A percentile compares a stretch with the other conserved stretches of the same genome.
Evolutionary conservation across 768 basidiomycete genomes (phyloP).

Genomic region (Galerina marginata): DNA sequence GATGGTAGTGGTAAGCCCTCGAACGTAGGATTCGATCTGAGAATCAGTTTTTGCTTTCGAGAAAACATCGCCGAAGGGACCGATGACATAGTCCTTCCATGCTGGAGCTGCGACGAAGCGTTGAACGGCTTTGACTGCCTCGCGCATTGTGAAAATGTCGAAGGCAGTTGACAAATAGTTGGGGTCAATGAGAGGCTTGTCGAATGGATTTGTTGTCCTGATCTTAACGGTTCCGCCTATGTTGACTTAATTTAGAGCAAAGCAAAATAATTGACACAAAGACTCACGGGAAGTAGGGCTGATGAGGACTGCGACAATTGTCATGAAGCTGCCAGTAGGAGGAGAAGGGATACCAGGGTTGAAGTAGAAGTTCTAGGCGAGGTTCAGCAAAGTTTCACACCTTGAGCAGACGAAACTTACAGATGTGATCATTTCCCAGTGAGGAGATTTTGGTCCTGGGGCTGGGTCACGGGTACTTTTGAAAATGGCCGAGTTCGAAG

Average conservation of each 20-base stretch:
- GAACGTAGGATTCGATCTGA: conserved; percentile 28
- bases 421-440: conserved; percentile 35
- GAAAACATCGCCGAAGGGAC: conserved; percentile 20
- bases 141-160: conserved; percentile 33
- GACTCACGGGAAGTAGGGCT: conserved; percentile 41
- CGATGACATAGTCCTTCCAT: conserved; percentile 33
- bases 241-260: background rate
- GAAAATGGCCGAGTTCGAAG: conserved; percentile 30
- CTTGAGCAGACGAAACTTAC: conserved; percentile 25
- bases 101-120: conserved; percentile 29
- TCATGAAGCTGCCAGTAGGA: conserved; percentile 36
- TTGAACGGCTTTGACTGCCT: conserved; percentile 25
- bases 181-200: conserved; percentile 52
- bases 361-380: conserved; percentile 21
- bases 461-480: conserved; percentile 32
- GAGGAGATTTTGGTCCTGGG: conserved; percentile 33
- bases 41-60: conserved; percentile 28
- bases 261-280: background rate
- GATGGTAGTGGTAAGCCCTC: conserved; percentile 23
- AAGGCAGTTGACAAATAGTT: conserved; percentile 41
- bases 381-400: background rate
- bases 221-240: conserved; percentile 42
- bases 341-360: conserved; percentile 20
- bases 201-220: conserved; percentile 51
- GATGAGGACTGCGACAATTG: conserved; percentile 30